A percentile compares a stretch with the other conserved stretches of the same genome.
Conservation (phyloP, 139 green algal species). For the Desmodesmus armatus region DNA sequence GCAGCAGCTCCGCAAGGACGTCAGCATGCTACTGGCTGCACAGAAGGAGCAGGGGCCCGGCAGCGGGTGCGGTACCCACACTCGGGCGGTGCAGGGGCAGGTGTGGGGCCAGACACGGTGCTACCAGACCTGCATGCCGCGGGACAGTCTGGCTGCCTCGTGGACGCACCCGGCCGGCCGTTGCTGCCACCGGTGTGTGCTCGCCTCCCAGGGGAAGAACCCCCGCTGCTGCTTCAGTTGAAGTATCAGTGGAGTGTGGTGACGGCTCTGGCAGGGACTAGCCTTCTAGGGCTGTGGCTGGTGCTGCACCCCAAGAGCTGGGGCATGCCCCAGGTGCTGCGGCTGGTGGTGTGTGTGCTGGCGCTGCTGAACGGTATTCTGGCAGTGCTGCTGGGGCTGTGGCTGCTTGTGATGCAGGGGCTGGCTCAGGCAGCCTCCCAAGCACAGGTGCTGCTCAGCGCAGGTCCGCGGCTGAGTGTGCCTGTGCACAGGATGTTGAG, state of each 20-base stretch:
- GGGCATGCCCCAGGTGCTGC: not conserved
- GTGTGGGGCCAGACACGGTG: no score
- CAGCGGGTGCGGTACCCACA: not conserved
- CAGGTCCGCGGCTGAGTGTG: not conserved
- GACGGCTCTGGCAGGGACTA: not conserved
- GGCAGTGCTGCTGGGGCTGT: slow-evolving; percentile 23
- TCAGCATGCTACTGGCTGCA: not conserved
- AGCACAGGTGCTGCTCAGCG: not conserved
- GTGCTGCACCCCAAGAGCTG: not conserved
- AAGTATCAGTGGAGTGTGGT: slow-evolving; percentile 3
- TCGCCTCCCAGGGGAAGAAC: no score
- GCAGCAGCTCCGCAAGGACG: not conserved
- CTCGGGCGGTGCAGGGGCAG: no score
- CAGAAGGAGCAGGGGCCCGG: not conserved
- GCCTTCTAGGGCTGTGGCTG: not conserved
- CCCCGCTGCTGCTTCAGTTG: slow-evolving; percentile 3
- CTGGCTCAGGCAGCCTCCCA: not conserved
- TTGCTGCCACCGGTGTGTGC: no score
- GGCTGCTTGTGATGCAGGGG: not conserved
- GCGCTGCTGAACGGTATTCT: slow-evolving; percentile 24
- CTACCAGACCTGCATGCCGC: no score
- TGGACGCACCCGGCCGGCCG: no score
- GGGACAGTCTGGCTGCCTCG: no score
- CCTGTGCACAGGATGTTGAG: slow-evolving; percentile 10
- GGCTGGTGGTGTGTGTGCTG: not conserved